Conservation (phyloP, 257 asterid species). For the Primulina eburnea region DNA sequence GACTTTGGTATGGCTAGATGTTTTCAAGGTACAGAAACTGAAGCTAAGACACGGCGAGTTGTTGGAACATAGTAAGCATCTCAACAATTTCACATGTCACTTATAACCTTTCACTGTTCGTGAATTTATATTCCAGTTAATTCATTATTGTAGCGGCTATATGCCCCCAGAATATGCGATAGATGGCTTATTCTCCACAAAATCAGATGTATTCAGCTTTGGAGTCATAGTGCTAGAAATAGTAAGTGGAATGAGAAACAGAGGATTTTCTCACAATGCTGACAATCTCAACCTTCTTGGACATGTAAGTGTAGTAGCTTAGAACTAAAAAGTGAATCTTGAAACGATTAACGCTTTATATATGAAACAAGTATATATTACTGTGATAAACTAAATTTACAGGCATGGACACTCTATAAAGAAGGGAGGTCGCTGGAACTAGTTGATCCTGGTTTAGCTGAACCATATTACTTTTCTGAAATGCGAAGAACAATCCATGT, state of each 20-base stretch:
- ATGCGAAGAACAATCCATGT: conserved; percentile 31
- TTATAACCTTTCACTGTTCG: not conserved
- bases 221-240: conserved; percentile 37
- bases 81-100: not conserved
- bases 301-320: conserved; percentile 24
- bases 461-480: conserved; percentile 11
- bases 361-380: too few species aligned
- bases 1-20: conserved; percentile 38
- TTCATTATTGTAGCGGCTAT: conserved; percentile 28
- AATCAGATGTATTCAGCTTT: conserved; percentile 38
- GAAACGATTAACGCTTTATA: too few species aligned
- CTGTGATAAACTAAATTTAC: not conserved
- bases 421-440: conserved; percentile 38
- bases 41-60: conserved; percentile 26
- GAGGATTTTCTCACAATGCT: conserved; percentile 15
- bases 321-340: too few species aligned
- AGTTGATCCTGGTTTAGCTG: conserved; percentile 24
- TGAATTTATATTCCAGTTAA: too few species aligned
- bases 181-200: conserved; percentile 30
- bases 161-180: conserved; percentile 38
- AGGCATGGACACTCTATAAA: conserved; percentile 43
- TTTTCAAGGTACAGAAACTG: conserved; percentile 27
- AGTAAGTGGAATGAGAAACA: conserved; percentile 35
- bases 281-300: conserved; percentile 33
- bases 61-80: conserved; percentile 35